These are phyloP conservation scores for Solanum hybrid DNA, from an alignment of 305 asterid genomes.

Conservation along the genomic window DNA sequence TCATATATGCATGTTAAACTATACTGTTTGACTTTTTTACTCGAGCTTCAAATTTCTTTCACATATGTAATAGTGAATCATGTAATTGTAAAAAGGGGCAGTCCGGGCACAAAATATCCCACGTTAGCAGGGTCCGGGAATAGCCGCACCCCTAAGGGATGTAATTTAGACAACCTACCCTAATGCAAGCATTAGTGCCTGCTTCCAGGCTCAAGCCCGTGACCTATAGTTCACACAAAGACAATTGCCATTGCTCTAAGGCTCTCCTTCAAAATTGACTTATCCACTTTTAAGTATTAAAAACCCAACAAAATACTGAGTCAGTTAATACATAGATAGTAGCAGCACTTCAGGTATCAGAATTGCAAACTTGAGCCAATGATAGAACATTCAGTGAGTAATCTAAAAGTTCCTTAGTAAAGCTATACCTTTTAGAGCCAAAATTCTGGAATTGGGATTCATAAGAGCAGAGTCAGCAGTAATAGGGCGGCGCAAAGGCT, in stretches of 20 bases:
- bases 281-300: neutral
- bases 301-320: neutral
- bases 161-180: neutral
- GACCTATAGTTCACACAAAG: neutral
- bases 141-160: neutral
- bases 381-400: neutral
- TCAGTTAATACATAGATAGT: neutral
- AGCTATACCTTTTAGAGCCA: conserved; percentile 74
- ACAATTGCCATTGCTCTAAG: neutral
- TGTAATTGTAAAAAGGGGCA: neutral
- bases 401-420: neutral
- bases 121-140: neutral
- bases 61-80: neutral
- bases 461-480: conserved; percentile 99
- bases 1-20: neutral
- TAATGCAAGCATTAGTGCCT: neutral
- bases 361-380: neutral
- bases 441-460: conserved; percentile 84
- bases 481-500: conserved; percentile 96
- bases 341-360: neutral
- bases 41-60: neutral
- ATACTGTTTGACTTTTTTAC: neutral
- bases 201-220: neutral
- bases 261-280: neutral
- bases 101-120: neutral